These are phyloP conservation scores for Helicostylum pulchrum DNA, from an alignment of 192 early-diverging fungal genomes.

Conservation along the genomic window DNA sequence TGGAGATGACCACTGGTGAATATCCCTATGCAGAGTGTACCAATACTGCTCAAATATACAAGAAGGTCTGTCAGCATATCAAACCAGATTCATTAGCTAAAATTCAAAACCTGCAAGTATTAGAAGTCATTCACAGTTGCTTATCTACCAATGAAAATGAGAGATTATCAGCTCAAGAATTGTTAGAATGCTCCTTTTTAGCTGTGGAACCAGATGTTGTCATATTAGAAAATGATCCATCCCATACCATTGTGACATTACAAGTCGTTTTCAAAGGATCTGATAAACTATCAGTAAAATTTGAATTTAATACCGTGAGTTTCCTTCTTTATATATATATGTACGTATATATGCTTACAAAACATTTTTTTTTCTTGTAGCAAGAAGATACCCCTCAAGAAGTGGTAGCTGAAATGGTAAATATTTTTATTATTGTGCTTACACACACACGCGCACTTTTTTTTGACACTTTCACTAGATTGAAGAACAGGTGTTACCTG, in stretches of 20 bases:
- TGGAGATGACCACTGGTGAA: conserved; percentile 75
- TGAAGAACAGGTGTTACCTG: conserved; percentile 65
- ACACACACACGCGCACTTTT: not conserved
- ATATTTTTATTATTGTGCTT: not conserved
- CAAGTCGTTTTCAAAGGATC: conserved; percentile 76
- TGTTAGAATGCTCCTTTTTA: conserved; percentile 68
- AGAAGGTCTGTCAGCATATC: conserved; percentile 69
- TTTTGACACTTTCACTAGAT: conserved; percentile 43
- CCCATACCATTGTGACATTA: conserved; percentile 59
- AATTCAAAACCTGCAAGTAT: conserved; percentile 58
- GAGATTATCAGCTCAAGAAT: conserved; percentile 65
- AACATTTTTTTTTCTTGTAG: not conserved
- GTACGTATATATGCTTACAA: no score
- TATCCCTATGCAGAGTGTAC: conserved; percentile 85
- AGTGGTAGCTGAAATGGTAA: conserved; percentile 77
- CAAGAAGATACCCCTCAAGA: conserved; percentile 75
- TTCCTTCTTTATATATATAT: no score
- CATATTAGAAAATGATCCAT: conserved; percentile 50
- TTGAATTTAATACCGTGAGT: conserved; percentile 64
- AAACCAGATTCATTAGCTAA: conserved; percentile 68
- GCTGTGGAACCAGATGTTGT: conserved; percentile 74
- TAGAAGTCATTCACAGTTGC: conserved; percentile 63
- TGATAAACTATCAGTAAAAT: conserved; percentile 74
- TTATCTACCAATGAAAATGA: conserved; percentile 61
- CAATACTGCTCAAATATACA: conserved; percentile 83